phyloP scores from a whole-genome alignment of 768 basidiomycete species.

The Agaricus sinodeliciosus region DNA sequence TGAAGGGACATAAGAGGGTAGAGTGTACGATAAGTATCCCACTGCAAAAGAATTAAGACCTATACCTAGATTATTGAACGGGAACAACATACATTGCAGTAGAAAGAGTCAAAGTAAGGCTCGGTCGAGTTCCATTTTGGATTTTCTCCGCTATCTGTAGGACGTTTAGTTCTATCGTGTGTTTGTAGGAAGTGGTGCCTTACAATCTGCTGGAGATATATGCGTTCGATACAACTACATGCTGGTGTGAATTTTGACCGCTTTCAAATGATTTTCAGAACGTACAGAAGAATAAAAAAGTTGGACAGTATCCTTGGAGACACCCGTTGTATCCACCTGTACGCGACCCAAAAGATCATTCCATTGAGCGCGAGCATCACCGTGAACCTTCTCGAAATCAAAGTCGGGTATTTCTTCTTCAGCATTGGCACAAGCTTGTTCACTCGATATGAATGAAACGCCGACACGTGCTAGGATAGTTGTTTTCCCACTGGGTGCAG shows the following conservation, averaged over 20 bases:
- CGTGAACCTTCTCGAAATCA: constrained; percentile 44
- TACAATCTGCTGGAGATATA: constrained; percentile 60
- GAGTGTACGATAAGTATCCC: constrained; percentile 61
- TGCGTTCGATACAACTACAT: constrained; percentile 51
- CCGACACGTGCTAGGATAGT: constrained; percentile 54
- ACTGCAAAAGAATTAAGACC: constrained; percentile 25
- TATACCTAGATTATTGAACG: background rate
- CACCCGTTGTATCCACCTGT: constrained; percentile 42
- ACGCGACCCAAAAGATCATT: constrained; percentile 50
- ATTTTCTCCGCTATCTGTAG: constrained; percentile 55
- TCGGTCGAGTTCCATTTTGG: constrained; percentile 57
- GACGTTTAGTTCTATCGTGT: background rate
- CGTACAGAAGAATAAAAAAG: constrained; percentile 56
- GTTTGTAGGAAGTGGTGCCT: constrained; percentile 13
- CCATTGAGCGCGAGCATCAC: constrained; percentile 41
- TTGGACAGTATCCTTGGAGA: constrained; percentile 40
- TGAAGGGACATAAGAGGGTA: constrained; percentile 60
- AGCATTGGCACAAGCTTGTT: constrained; percentile 56
- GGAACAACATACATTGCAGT: constrained; percentile 49
- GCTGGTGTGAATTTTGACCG: background rate
- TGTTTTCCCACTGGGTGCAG: constrained; percentile 30
- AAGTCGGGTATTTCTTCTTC: constrained; percentile 54
- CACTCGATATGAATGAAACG: constrained; percentile 56
- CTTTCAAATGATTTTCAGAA: background rate
- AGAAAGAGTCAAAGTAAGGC: constrained; percentile 62